Base-by-base conservation (phyloP, 257 asterid species). In the Verbena officinalis region DNA sequence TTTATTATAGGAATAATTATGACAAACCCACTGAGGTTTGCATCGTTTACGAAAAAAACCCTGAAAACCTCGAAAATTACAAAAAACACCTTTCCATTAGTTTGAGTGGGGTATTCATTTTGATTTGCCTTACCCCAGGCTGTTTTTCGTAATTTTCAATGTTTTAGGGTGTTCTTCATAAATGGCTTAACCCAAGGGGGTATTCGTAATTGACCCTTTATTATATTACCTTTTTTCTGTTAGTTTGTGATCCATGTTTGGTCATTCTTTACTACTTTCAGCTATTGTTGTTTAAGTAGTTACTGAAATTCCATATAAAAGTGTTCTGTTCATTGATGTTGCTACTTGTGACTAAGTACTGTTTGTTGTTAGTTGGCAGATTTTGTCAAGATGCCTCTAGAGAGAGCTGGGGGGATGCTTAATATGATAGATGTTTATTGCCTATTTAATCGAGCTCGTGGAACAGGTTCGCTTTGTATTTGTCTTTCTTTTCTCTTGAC, bases 371-470 rank as follows among this genome's bases (percentile, higher is more conserved):
- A 91, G 96, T 75, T 94, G 76, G 99, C 99, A 81, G 99, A 94
- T 83, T 94, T 88, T 68, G 91, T 86, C 63, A 88, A 79, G 89
- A 77, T 66, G 56, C 96, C 95, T 27, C 73, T 94, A 22, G 96
- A 94, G 77, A 88, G 94, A 77, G 90, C 96, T 71, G 97, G 99
- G 14, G 99, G 99, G 64, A 94, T 85, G 89, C 74, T 94, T 60
- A 94, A 90, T 75, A 78, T 94, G 61, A 90, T 90, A 30, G 99
- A 94, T 80, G 66, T 88, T 14, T 94, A 94, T 80, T 94, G 97
- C 83, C 95, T 86, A 53, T 94, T 94, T 82, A 94, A 94, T 76
- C 95, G 97, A 57, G 99, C 99, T 64, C 94, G 99, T 66, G 99
- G 99, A 71, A 94, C 99, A 88, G 97, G 97, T 91, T 59, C 58